A percentile compares a stretch with the other conserved stretches of the same genome.
phyloP scores from a whole-genome alignment of 345 rosid species.

The Clarkia xantiana region DNA sequence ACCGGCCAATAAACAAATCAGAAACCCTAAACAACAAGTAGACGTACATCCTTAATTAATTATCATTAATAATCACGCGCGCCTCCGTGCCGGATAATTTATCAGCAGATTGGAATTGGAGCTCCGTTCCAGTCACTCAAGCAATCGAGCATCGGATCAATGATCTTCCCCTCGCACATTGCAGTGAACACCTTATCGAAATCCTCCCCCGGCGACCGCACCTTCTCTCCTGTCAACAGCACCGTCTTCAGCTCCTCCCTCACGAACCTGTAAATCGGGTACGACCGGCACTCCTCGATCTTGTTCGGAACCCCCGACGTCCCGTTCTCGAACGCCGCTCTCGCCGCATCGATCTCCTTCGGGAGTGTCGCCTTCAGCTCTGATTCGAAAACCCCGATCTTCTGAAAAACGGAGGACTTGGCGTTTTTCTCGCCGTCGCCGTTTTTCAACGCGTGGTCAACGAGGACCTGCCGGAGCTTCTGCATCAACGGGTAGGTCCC shows the following conservation, averaged over 20 bases:
- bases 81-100: too few relatives aligned
- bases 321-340: slow-evolving; percentile 34
- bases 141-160: slow-evolving; percentile 63
- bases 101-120: background rate
- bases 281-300: slow-evolving; percentile 61
- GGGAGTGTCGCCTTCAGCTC: slow-evolving; percentile 46
- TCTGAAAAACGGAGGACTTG: slow-evolving; percentile 47
- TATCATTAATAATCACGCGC: too few relatives aligned
- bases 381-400: slow-evolving; percentile 44
- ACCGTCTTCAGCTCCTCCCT: slow-evolving; percentile 43
- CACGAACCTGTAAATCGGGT: slow-evolving; percentile 54
- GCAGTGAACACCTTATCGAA: slow-evolving; percentile 60
- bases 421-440: slow-evolving; percentile 39
- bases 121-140: slow-evolving; percentile 62
- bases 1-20: too few relatives aligned
- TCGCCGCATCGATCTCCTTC: slow-evolving; percentile 43
- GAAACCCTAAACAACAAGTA: too few relatives aligned
- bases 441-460: slow-evolving; percentile 47
- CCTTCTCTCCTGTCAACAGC: slow-evolving; percentile 45
- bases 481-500: slow-evolving; percentile 59
- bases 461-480: slow-evolving; percentile 59
- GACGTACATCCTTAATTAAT: too few relatives aligned
- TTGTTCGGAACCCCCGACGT: slow-evolving; percentile 30
- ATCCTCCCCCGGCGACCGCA: slow-evolving; percentile 55
- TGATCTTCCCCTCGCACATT: slow-evolving; percentile 52